Conservation (phyloP, 495 filamentous ascomycete species). For the Xylaria sp. region DNA sequence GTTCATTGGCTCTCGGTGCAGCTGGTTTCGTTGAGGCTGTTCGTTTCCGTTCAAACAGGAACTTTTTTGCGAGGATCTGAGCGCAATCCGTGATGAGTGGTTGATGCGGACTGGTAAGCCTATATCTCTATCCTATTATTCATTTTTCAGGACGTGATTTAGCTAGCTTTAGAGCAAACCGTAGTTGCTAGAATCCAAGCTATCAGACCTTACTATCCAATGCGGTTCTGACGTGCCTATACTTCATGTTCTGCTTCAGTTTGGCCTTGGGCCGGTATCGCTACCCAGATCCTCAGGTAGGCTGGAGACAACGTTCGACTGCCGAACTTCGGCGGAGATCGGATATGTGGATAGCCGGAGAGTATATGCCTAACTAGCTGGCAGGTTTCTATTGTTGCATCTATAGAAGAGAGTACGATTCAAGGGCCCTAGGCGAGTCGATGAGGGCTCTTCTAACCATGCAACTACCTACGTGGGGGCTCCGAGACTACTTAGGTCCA, state of each 20-base stretch:
- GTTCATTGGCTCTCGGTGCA: slow-evolving; percentile 44
- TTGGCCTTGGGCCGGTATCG: neutral
- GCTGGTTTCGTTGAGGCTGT: slow-evolving; percentile 38
- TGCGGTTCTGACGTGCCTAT: neutral
- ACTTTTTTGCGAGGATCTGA: slow-evolving; percentile 41
- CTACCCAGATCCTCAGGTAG: no score
- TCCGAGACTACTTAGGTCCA: neutral
- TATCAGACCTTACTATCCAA: neutral
- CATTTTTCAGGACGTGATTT: neutral
- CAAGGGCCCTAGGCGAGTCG: neutral
- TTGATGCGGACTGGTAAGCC: neutral
- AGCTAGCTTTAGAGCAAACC: neutral
- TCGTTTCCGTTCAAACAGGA: slow-evolving; percentile 39
- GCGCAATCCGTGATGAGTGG: neutral
- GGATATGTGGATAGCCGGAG: neutral
- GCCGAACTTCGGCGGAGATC: neutral
- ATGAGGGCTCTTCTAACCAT: neutral
- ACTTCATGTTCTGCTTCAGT: neutral
- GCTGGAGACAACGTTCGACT: neutral
- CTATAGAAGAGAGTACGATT: neutral
- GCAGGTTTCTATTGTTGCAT: neutral
- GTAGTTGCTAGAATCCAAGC: neutral
- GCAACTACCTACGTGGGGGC: neutral
- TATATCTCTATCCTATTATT: neutral
- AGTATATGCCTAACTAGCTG: neutral